Evolutionary conservation across 495 filamentous ascomycete genomes (phyloP).

Genomic region (Neohortaea acidophila): DNA sequence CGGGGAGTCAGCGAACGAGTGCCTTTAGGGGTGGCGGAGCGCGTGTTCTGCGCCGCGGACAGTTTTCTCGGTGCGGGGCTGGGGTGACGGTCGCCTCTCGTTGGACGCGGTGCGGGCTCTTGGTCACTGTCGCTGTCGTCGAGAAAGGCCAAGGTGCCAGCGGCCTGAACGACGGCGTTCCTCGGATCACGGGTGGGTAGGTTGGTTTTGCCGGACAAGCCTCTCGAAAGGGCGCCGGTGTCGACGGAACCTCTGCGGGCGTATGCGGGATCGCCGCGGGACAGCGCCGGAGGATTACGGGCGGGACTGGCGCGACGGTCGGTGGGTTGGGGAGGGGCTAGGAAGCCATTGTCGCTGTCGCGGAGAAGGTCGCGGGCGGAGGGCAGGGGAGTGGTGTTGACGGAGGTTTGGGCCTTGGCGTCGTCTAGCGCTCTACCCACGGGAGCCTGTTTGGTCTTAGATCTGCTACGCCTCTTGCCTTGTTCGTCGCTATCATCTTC

Average conservation of each 20-base stretch:
- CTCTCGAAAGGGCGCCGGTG: slow-evolving; percentile 3
- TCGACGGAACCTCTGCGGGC: slow-evolving; percentile 10
- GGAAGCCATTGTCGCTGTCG: slow-evolving; percentile 10
- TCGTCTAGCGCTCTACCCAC: neutral
- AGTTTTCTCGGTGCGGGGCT: slow-evolving; percentile 14
- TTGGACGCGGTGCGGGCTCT: neutral
- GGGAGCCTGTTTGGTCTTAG: slow-evolving; percentile 5
- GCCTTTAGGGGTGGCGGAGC: neutral
- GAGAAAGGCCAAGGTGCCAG: slow-evolving; percentile 12
- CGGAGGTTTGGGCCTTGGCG: slow-evolving; percentile 1
- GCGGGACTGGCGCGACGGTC: slow-evolving; percentile 17
- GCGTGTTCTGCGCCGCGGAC: slow-evolving; percentile 3
- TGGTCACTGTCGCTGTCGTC: slow-evolving; percentile 15
- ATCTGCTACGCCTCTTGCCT: slow-evolving; percentile 4
- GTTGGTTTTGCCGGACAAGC: neutral
- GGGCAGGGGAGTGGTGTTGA: neutral
- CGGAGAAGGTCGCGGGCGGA: neutral
- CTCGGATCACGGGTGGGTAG: slow-evolving; percentile 5
- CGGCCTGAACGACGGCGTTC: slow-evolving; percentile 11
- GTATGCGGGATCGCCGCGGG: slow-evolving; percentile 8
- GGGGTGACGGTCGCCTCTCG: slow-evolving; percentile 8
- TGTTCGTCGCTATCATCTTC: slow-evolving; percentile 18
- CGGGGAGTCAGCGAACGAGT: slow-evolving; percentile 3
- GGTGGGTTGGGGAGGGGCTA: slow-evolving; percentile 3
- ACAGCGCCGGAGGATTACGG: slow-evolving; percentile 1